Percentiles rank a stretch among this genome's conserved stretches.
Evolutionary conservation across 345 rosid genomes (phyloP).

Genomic region (Erodium maritimum): DNA sequence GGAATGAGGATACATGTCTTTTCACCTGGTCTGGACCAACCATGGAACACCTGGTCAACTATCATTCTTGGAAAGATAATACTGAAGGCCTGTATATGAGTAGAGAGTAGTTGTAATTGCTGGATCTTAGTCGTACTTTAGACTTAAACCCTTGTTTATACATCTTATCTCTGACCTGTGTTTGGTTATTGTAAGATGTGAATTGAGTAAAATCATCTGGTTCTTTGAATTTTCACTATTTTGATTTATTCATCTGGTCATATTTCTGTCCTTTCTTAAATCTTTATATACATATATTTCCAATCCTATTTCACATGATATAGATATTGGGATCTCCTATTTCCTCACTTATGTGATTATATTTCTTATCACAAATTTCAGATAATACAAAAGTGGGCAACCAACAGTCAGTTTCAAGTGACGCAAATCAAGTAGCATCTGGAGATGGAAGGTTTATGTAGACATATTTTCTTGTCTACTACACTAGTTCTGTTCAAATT

Average conservation of each 20-base stretch:
- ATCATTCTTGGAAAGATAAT: too few relatives aligned
- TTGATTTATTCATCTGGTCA: not conserved
- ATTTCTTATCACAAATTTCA: conserved; percentile 16
- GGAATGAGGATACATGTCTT: not conserved
- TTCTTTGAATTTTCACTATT: not conserved
- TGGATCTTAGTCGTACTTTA: too few relatives aligned
- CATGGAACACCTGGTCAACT: too few relatives aligned
- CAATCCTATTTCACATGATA: not conserved
- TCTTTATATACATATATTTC: not conserved
- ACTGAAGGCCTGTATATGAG: too few relatives aligned
- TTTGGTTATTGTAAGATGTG: too few relatives aligned
- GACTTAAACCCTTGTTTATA: too few relatives aligned
- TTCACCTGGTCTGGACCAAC: too few relatives aligned
- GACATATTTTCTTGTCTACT: conserved; percentile 7
- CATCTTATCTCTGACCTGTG: too few relatives aligned
- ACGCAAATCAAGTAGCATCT: conserved; percentile 29
- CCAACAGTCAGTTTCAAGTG: conserved; percentile 18
- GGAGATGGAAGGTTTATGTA: conserved; percentile 53
- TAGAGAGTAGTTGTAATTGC: too few relatives aligned
- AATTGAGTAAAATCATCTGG: not conserved
- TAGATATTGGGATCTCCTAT: not conserved
- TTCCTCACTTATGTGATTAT: conserved; percentile 5
- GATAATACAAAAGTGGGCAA: conserved; percentile 48
- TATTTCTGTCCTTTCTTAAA: not conserved
- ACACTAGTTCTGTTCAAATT: not conserved